These are phyloP conservation scores for Podaxis rugospora DNA, from an alignment of 768 basidiomycete genomes.

Conservation along the genomic window DNA sequence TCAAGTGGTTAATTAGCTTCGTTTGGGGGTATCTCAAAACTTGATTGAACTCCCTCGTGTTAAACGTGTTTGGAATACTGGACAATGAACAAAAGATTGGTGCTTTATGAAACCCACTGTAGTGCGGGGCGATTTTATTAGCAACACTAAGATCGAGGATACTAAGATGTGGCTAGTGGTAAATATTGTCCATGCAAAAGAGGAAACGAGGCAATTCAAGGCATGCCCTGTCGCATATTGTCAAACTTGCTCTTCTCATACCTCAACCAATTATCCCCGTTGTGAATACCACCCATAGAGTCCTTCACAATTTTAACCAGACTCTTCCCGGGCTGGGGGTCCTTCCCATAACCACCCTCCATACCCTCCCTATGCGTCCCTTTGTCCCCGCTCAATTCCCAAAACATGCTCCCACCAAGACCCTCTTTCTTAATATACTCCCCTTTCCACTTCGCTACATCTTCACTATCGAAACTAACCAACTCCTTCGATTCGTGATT, in stretches of 20 bases:
- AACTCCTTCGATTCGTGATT: constrained; percentile 71
- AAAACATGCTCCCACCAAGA: constrained; percentile 91
- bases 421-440: constrained; percentile 72
- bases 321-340: constrained; percentile 62
- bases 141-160: background rate
- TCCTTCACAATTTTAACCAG: constrained; percentile 73
- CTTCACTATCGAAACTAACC: constrained; percentile 76
- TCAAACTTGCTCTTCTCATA: constrained; percentile 78
- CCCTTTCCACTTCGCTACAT: constrained; percentile 69
- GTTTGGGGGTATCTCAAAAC: background rate
- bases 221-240: constrained; percentile 74
- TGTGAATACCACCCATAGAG: constrained; percentile 53
- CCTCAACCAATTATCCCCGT: constrained; percentile 71
- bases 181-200: background rate
- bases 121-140: too few species aligned
- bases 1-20: constrained; percentile 5
- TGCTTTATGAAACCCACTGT: background rate
- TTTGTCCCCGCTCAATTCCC: constrained; percentile 91
- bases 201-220: background rate
- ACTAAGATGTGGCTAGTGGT: background rate
- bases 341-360: constrained; percentile 74
- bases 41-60: too few species aligned
- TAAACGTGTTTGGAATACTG: background rate
- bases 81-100: background rate
- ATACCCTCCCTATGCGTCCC: constrained; percentile 60